Evolutionary conservation across 192 early-diverging fungal genomes (phyloP), one percentile per base, ranked within the genome.

Genomic region (Podila verticillata): DNA sequence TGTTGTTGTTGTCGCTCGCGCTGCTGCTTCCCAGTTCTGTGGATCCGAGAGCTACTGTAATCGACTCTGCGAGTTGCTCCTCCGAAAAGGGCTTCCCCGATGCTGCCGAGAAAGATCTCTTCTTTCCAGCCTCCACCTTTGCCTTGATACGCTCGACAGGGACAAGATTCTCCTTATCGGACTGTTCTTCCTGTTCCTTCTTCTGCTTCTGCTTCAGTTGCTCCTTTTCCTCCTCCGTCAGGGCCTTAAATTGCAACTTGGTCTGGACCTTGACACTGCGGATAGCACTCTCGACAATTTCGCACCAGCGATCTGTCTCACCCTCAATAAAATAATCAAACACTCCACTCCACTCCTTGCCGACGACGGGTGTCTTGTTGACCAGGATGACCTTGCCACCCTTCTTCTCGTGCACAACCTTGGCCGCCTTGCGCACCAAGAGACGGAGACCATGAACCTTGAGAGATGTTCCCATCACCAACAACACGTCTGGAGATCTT

Each of bases 391-490:
- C 89, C 39, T 83, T 73, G 19, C 89, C 89, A 22, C 80, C 78
- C 59, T 85, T 83, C 35, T 84, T 83, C 48, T 81, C 66, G 56
- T 91, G 92, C 48, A 92, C 83, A 28, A 82, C 74, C 28, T 78
- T 82, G 28, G 95, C 92, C 12, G 93, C 82, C 48, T 91, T 85
- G 74, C 92, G 93, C 39, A 97, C 92, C 34, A 96, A 83, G 63
- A 81, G 66, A 48, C 94, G 93, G 32, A 95, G 83, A 7, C 93
- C 96, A 44, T 88, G 85, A 26, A 97, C 92, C 75, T 94, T 94
- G 31, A 97, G 87, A 19, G 92, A 94, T 17, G 96, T 97, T 12
- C 96, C 96, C 91, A 97, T 94, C 31, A 97, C 92, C 35, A 97
- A 84, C 62, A 97, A 61, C 28, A 95, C 73, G 72, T 96, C 96